These are phyloP conservation scores for Penicillium parvum DNA, from an alignment of 495 filamentous ascomycete species.

Conservation along the genomic window DNA sequence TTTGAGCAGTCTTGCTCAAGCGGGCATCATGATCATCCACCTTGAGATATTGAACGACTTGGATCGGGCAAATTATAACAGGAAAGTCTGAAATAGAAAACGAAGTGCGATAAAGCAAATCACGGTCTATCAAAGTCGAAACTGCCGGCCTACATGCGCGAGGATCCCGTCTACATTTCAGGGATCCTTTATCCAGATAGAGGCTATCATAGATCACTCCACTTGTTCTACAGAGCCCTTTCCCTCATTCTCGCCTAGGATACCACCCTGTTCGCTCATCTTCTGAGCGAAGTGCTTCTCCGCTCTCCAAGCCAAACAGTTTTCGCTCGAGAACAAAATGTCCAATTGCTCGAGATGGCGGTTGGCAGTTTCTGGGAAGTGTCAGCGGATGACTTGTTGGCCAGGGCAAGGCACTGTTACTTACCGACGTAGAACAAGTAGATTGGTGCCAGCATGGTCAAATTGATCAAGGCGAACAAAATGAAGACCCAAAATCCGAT, in stretches of 20 bases:
- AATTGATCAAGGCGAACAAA: conserved; percentile 42
- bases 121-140: no score
- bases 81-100: no score
- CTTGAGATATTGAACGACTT: no score
- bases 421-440: conserved; percentile 47
- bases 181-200: no score
- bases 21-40: no score
- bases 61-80: no score
- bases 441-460: conserved; percentile 38
- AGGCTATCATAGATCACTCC: no score
- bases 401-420: background rate
- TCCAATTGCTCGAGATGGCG: conserved; percentile 48
- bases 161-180: no score
- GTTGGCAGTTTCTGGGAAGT: conserved; percentile 36
- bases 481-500: conserved; percentile 41
- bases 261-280: conserved; percentile 1
- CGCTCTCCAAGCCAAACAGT: conserved; percentile 8
- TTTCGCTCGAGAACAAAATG: conserved; percentile 36
- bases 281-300: conserved; percentile 3
- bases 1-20: no score
- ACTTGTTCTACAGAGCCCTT: conserved; percentile 1
- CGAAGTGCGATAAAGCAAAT: no score
- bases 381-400: background rate
- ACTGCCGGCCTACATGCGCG: no score
- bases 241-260: background rate